phyloP scores from a whole-genome alignment of 2,329 filamentous ascomycete genomes.

The Hypoxylon rubiginosum region DNA sequence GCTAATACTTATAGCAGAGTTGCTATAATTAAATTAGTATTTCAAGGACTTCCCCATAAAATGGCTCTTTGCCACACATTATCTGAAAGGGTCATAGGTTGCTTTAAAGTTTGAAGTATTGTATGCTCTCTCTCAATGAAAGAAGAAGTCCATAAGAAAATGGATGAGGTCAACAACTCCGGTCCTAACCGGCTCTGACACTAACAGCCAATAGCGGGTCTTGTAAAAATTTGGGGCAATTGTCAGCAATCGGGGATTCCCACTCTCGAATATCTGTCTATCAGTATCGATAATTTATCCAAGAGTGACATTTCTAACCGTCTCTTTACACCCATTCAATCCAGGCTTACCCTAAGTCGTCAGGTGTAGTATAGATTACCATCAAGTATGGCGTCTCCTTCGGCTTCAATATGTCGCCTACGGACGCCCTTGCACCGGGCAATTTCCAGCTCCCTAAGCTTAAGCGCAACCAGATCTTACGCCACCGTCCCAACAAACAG shows the following conservation, averaged over 20 bases:
- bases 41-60: too few species aligned
- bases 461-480: constrained; percentile 44
- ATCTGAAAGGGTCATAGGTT: too few species aligned
- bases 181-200: constrained; percentile 30
- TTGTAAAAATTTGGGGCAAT: constrained; percentile 37
- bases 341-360: constrained; percentile 1
- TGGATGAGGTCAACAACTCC: constrained; percentile 15
- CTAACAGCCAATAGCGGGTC: constrained; percentile 37
- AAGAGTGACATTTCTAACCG: constrained; percentile 7
- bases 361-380: neutral
- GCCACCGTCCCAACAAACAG: constrained; percentile 49
- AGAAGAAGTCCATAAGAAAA: neutral
- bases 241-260: constrained; percentile 29
- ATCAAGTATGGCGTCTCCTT: constrained; percentile 47
- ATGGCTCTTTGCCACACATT: too few species aligned
- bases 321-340: neutral
- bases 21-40: too few species aligned
- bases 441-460: constrained; percentile 43
- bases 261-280: neutral
- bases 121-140: neutral
- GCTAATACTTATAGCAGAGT: too few species aligned
- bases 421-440: constrained; percentile 49
- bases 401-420: constrained; percentile 47
- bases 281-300: constrained; percentile 26
- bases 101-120: too few species aligned